phyloP scores from a whole-genome alignment of 805 yeast species.

The Cephaloascus albidus region DNA sequence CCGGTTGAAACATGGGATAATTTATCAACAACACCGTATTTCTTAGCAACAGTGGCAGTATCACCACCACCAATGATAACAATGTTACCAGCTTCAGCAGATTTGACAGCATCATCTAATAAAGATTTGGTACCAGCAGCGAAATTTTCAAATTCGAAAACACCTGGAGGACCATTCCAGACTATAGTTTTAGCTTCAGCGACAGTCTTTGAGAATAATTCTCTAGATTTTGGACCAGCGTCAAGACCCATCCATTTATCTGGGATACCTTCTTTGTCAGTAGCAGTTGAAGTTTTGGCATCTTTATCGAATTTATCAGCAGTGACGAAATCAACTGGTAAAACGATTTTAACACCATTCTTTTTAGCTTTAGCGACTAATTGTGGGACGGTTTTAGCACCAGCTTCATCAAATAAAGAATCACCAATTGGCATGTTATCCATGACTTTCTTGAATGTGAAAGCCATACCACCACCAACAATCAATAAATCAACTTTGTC shows the following conservation, averaged over 20 bases:
- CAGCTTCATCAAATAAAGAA: conserved; percentile 88
- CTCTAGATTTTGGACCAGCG: conserved; percentile 83
- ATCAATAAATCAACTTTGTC: conserved; percentile 93
- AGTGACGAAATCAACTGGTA: conserved; percentile 94
- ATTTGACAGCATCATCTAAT: conserved; percentile 80
- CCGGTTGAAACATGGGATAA: conserved; percentile 98
- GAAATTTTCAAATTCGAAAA: conserved; percentile 91
- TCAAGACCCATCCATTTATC: conserved; percentile 95
- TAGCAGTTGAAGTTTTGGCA: conserved; percentile 77
- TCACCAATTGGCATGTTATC: conserved; percentile 83
- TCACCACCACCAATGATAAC: conserved; percentile 99
- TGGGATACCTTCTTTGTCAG: conserved; percentile 88
- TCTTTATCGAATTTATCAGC: conserved; percentile 92
- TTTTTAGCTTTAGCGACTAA: conserved; percentile 94
- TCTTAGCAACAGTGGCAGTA: conserved; percentile 98
- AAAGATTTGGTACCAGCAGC: conserved; percentile 86
- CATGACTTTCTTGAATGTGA: conserved; percentile 94
- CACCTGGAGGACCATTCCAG: conserved; percentile 99
- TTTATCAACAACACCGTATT: conserved; percentile 93
- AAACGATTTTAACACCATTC: conserved; percentile 85
- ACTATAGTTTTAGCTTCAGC: conserved; percentile 94
- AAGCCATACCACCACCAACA: conserved; percentile 99
- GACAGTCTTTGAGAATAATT: conserved; percentile 73
- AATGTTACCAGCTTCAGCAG: conserved; percentile 82
- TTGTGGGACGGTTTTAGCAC: conserved; percentile 90